A percentile compares a stretch with the other conserved stretches of the same genome.
These are phyloP conservation scores for Aspergillus jensenii DNA, from an alignment of 2,329 filamentous ascomycete genomes.

Conservation along the genomic window DNA sequence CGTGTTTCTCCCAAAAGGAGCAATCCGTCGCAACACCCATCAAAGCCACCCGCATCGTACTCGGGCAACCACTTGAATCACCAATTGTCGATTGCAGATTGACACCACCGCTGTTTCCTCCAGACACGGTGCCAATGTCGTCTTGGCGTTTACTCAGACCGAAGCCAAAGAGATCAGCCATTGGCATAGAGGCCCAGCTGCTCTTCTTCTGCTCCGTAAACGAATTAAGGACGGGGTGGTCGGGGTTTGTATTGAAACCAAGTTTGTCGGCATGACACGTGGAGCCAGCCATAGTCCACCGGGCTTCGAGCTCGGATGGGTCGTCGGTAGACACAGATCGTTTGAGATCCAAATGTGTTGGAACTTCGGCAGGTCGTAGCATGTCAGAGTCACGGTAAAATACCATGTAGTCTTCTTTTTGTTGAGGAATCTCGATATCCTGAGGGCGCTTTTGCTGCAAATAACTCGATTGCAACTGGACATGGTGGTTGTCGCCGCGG, in stretches of 20 bases:
- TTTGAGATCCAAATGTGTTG: conserved; percentile 61
- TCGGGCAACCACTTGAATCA: conserved; percentile 78
- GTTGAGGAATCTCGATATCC: conserved; percentile 65
- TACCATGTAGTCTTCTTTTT: conserved; percentile 75
- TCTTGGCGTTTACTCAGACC: conserved; percentile 62
- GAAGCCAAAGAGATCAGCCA: conserved; percentile 67
- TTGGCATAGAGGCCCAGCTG: conserved; percentile 60
- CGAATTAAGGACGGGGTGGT: conserved; percentile 63
- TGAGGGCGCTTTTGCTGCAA: conserved; percentile 66
- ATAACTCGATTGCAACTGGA: conserved; percentile 75
- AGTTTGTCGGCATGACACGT: conserved; percentile 75
- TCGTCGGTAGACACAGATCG: conserved; percentile 49
- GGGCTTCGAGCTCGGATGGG: conserved; percentile 16
- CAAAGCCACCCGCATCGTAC: conserved; percentile 84
- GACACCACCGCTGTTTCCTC: conserved; percentile 76
- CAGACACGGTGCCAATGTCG: conserved; percentile 66
- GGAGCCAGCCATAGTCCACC: conserved; percentile 20
- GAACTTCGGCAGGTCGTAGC: conserved; percentile 27
- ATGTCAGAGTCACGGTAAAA: conserved; percentile 92
- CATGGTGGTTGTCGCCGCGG: conserved; percentile 78
- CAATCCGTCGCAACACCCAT: conserved; percentile 93
- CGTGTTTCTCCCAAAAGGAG: conserved; percentile 74
- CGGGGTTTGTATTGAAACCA: conserved; percentile 71
- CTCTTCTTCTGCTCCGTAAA: conserved; percentile 57
- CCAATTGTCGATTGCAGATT: conserved; percentile 80